Conservation (phyloP, 2,329 filamentous ascomycete species). For the Coniochaeta prunicola region DNA sequence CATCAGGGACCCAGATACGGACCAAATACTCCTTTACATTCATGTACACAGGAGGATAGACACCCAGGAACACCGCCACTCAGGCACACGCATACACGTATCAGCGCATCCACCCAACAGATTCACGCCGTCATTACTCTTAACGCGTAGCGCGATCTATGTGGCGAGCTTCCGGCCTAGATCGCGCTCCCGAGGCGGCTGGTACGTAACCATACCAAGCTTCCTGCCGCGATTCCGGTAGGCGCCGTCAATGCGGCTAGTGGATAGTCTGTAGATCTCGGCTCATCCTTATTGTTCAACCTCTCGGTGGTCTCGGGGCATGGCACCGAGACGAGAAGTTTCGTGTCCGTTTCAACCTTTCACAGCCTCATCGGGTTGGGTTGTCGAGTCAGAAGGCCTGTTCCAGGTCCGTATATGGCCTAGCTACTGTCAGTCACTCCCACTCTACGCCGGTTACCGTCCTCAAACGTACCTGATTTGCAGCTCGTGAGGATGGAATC, state of each 20-base stretch:
- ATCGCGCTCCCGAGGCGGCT: neutral
- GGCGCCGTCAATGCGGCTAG: neutral
- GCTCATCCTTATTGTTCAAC: neutral
- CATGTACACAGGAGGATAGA: neutral
- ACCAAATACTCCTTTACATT: neutral
- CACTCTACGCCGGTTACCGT: neutral
- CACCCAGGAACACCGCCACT: neutral
- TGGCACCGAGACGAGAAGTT: neutral
- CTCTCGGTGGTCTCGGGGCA: neutral
- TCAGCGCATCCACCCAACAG: neutral
- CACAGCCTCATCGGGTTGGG: slow-evolving; percentile 11
- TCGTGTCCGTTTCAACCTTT: slow-evolving; percentile 1
- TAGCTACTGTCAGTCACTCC: slow-evolving; percentile 8
- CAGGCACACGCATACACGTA: neutral
- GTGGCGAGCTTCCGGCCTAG: neutral
- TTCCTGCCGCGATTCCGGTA: neutral
- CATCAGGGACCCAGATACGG: too few species aligned
- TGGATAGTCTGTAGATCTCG: neutral
- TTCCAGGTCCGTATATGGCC: slow-evolving; percentile 35
- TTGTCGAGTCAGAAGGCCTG: slow-evolving; percentile 29
- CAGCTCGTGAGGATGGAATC: slow-evolving; percentile 90
- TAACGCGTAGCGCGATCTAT: neutral
- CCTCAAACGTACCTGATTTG: slow-evolving; percentile 65
- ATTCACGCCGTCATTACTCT: neutral
- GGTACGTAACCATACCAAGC: neutral